phyloP scores from a whole-genome alignment of 2,329 filamentous ascomycete genomes.

The Phialocephala subalpina region DNA sequence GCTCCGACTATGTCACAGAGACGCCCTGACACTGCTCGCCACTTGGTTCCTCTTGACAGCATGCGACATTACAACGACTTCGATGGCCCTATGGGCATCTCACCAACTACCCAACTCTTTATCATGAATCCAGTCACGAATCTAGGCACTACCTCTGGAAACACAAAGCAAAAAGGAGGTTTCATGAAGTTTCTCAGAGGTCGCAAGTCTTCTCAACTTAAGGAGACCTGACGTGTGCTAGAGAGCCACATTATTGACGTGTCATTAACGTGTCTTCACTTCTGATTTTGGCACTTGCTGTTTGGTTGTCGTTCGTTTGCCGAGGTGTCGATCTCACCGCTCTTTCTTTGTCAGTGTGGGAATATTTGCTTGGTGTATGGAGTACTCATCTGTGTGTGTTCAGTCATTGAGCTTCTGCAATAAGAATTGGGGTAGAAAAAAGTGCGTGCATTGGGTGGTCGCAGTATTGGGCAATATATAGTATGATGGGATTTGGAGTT shows the following conservation, averaged over 20 bases:
- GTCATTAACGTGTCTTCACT: background rate
- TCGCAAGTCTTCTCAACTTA: background rate
- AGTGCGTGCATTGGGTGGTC: background rate
- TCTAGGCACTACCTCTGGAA: background rate
- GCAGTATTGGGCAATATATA: background rate
- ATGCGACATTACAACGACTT: background rate
- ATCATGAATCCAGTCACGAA: background rate
- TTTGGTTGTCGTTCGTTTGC: background rate
- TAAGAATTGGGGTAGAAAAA: background rate
- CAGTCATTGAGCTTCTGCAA: background rate
- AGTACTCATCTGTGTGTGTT: background rate
- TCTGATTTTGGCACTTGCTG: background rate
- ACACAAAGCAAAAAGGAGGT: background rate
- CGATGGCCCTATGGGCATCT: background rate
- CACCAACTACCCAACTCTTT: background rate
- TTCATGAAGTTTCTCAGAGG: background rate
- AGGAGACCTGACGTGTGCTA: background rate
- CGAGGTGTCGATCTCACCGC: background rate
- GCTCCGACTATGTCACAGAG: background rate
- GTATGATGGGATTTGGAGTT: background rate
- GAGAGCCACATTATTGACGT: background rate
- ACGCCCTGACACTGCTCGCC: background rate
- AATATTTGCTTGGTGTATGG: background rate
- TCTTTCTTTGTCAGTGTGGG: background rate
- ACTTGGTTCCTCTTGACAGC: background rate